A percentile compares a stretch with the other conserved stretches of the same genome.
phyloP scores from a whole-genome alignment of 225 moss, liverwort and hornwort species.

The Marchantia paleacea region DNA sequence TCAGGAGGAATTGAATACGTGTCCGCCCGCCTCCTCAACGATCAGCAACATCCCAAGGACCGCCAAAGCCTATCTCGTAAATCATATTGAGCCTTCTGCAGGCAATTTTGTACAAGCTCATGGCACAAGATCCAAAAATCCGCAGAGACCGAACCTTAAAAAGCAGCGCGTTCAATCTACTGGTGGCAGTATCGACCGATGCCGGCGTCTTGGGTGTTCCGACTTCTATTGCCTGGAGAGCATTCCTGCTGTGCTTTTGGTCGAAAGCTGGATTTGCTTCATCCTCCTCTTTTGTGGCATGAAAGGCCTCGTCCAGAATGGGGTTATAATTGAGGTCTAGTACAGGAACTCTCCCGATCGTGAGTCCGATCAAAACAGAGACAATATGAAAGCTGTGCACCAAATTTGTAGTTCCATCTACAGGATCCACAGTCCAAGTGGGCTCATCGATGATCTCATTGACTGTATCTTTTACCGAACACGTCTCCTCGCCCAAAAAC shows the following conservation, averaged over 20 bases:
- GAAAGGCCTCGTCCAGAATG: slow-evolving; percentile 75
- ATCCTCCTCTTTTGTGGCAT: slow-evolving; percentile 59
- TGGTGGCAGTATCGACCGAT: slow-evolving; percentile 59
- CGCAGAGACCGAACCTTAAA: slow-evolving; percentile 82
- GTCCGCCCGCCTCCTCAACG: slow-evolving; percentile 83
- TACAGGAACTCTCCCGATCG: slow-evolving; percentile 60
- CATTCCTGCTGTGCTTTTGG: background rate
- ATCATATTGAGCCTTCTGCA: slow-evolving; percentile 88
- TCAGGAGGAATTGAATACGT: slow-evolving; percentile 81
- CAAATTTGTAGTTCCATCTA: slow-evolving; percentile 96
- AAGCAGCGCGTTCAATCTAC: slow-evolving; percentile 62
- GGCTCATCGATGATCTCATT: slow-evolving; percentile 58
- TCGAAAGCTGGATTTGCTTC: slow-evolving; percentile 42
- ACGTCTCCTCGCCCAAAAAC: slow-evolving; percentile 80
- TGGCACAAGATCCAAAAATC: slow-evolving; percentile 80
- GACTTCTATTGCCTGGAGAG: background rate
- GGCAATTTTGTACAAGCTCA: slow-evolving; percentile 84
- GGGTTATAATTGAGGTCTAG: slow-evolving; percentile 85
- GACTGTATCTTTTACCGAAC: slow-evolving; percentile 43
- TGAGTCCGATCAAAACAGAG: slow-evolving; percentile 83
- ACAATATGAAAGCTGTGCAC: slow-evolving; percentile 90
- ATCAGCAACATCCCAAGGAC: slow-evolving; percentile 94
- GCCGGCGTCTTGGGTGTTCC: slow-evolving; percentile 61
- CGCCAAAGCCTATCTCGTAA: slow-evolving; percentile 83
- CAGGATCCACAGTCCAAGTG: slow-evolving; percentile 91